Evolutionary conservation across 805 yeast genomes (phyloP), one percentile per base, ranked within the genome.

Genomic region (Hyphopichia homilentoma): DNA sequence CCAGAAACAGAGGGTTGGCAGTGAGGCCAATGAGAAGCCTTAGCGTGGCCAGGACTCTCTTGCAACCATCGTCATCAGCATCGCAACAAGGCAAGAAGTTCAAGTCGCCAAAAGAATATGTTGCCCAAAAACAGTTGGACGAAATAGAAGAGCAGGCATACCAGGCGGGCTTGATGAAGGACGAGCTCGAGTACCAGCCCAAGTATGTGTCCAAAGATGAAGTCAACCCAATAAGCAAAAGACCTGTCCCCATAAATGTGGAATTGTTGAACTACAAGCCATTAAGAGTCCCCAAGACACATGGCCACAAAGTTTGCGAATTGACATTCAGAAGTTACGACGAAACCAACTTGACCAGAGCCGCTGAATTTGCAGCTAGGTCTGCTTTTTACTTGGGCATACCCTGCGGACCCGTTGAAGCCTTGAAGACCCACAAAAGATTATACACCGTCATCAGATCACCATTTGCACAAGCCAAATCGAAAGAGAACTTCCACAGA

Each of bases 401-500:
- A 44, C 96, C 97, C 12, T 78, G 84, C 21, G 74, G 79, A 9
- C 89, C 88, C 2, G 81, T 90, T 13, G 70, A 84, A 80, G 30
- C 57, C 76, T 42, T 82, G 78, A 41, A 65, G 40, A 79, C 83
- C 3, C 82, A 78, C 53, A 76, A 80, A 47, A 84, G 90, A 59
- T 75, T 88, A 46, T 90, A 96, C 86, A 93, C 98, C 0, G 96
- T 93, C 27, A 88, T 83, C 50, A 77, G 81, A 56, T 80, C 96
- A 3, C 97, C 97, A 1, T 93, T 93, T 57, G 96, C 84, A 14
- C 93, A 86, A 52, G 95, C 97, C 32, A 89, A 88, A 57, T 74
- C 93, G 7, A 93, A 93, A 64, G 95, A 90, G 65, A 93, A 90
- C 68, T 93, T 84, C 62, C 84, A 85, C 65, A 80, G 97, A 65